Base-by-base conservation (phyloP, 2,329 filamentous ascomycete genomes). In the Scedosporium boydii region DNA sequence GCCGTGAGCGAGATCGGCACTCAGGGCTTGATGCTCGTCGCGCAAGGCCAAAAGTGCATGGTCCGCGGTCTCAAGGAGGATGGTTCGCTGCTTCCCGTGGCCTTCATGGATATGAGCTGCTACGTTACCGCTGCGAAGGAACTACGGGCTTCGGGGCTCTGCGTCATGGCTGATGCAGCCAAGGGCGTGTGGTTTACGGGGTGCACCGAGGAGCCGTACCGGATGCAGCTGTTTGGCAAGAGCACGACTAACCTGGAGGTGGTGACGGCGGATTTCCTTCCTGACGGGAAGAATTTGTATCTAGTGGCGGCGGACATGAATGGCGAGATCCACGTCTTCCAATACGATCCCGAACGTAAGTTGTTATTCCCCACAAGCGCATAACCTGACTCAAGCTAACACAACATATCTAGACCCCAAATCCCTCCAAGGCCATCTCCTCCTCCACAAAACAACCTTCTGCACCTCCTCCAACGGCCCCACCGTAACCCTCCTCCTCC, bases 1-100 rank as follows among this genome's bases (percentile, higher is more conserved):
- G 89, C 91, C 0, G 75, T 99, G 10, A 91, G 89, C 0, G 88
- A 90, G 66, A 88, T 96, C 62, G 93, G 90, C 51, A 91, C 87
- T 0, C 92, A 95, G 74, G 95, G 90, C 1, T 91, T 93, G 67
- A 86, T 96, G 81, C 87, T 95, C 65, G 90, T 90, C 48, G 92
- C 93, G 0, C 95, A 99, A 71, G 95, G 95, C 0, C 93, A 97
- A 70, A 99, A 99, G 75, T 93, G 92, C 73, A 96, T 99, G 89
- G 92, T 99, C 1, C 84, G 95, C 64, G 95, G 95, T 48, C 81
- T 99, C 3, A 97, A 97, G 73, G 95, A 99, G 73, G 95, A 99
- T 71, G 91, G 93, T 0, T 92, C 90, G 1, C 82, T 98, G 60
- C 80, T 98, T 0, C 95, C 95, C 0, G 93, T 99, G 3, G 95